These are phyloP conservation scores for Backusella mclennaniae DNA, from an alignment of 192 early-diverging fungal genomes.

Conservation along the genomic window DNA sequence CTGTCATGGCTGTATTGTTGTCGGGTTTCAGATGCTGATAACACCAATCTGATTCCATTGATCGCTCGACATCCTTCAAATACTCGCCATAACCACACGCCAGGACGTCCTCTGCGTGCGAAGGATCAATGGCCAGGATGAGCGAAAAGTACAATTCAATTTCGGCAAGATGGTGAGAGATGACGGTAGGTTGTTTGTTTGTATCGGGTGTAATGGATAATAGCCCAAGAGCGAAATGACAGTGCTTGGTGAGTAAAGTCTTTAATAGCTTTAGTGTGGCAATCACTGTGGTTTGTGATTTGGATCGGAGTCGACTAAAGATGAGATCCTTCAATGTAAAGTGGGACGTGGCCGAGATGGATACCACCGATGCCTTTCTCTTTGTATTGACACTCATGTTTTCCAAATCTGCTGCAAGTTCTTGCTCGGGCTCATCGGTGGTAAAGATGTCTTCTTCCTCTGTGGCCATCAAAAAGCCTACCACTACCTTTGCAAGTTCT, in stretches of 20 bases:
- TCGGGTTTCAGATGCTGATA: slow-evolving; percentile 42
- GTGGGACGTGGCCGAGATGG: slow-evolving; percentile 38
- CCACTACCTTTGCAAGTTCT: slow-evolving; percentile 67
- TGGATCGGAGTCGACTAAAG: slow-evolving; percentile 83
- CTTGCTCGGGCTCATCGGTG: neutral
- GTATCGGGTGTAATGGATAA: slow-evolving; percentile 67
- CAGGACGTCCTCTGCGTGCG: slow-evolving; percentile 50
- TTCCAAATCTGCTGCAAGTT: neutral
- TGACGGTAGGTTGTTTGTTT: slow-evolving; percentile 30
- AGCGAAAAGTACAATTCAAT: slow-evolving; percentile 58
- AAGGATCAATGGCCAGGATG: slow-evolving; percentile 51
- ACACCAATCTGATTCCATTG: slow-evolving; percentile 49
- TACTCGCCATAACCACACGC: slow-evolving; percentile 56
- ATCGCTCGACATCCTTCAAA: slow-evolving; percentile 49
- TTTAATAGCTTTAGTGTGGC: slow-evolving; percentile 80
- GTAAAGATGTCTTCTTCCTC: slow-evolving; percentile 38
- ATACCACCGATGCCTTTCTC: neutral
- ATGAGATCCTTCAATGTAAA: slow-evolving; percentile 84
- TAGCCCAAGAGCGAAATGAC: slow-evolving; percentile 71
- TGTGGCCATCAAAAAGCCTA: slow-evolving; percentile 76
- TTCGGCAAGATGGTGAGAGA: slow-evolving; percentile 56
- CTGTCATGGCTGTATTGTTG: neutral
- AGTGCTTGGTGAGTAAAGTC: slow-evolving; percentile 73
- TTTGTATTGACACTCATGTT: slow-evolving; percentile 5
- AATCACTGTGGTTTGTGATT: slow-evolving; percentile 83